Conservation (phyloP, 345 rosid genomes). For the Psidium guajava region DNA sequence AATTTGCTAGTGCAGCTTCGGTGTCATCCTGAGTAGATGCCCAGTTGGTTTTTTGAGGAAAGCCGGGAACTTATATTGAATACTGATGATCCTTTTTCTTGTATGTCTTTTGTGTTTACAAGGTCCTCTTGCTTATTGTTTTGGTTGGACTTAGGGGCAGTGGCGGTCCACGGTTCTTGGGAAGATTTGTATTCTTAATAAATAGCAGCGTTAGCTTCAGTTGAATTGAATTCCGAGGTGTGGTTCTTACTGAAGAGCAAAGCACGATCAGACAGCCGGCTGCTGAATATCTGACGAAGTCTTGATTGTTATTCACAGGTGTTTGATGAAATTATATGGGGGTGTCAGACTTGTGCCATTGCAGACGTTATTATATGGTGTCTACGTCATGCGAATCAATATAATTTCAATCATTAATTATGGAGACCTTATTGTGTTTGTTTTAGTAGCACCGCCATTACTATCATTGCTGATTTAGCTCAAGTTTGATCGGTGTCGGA, state of each 20-base stretch:
- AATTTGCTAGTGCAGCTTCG: background rate
- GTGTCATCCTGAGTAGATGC: background rate
- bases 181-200: background rate
- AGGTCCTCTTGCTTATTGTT: background rate
- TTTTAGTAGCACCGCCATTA: background rate
- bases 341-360: background rate
- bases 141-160: background rate
- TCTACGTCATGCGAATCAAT: background rate
- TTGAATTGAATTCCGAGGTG: background rate
- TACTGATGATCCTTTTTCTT: background rate
- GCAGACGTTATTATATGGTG: background rate
- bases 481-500: background rate
- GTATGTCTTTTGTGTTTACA: background rate
- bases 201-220: background rate
- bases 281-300: background rate
- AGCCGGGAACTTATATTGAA: background rate
- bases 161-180: background rate
- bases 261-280: background rate
- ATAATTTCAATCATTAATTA: background rate
- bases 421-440: background rate
- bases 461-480: background rate
- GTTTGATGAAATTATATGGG: background rate
- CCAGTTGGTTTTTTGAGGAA: background rate
- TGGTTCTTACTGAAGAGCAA: background rate
- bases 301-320: background rate